These are phyloP conservation scores for Aspergillus quadrilineatus DNA, from an alignment of 2,329 filamentous ascomycete genomes.

Conservation along the genomic window DNA sequence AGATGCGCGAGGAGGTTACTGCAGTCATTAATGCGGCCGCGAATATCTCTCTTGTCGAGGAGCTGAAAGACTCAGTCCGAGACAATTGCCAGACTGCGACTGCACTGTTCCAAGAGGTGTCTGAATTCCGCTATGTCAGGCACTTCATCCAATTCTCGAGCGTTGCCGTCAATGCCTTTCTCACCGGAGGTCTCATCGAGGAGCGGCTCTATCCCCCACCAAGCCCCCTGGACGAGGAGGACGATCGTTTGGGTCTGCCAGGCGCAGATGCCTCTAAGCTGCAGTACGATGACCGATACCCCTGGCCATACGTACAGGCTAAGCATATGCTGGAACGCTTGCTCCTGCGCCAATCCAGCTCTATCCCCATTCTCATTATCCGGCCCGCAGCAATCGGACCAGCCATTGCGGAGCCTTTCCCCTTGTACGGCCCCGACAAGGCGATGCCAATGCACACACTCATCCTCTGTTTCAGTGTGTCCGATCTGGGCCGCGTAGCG, in stretches of 20 bases:
- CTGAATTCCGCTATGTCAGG: conserved; percentile 9
- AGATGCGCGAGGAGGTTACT: conserved; percentile 15
- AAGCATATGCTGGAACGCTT: conserved; percentile 22
- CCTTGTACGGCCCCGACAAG: conserved; percentile 18
- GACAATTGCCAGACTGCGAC: conserved; percentile 17
- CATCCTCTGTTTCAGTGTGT: neutral
- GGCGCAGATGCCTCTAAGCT: conserved; percentile 7
- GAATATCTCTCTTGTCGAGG: conserved; percentile 16
- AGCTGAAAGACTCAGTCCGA: conserved; percentile 13
- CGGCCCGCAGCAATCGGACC: conserved; percentile 20
- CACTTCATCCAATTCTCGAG: conserved; percentile 19
- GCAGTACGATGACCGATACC: conserved; percentile 9
- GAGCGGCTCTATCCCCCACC: conserved; percentile 9
- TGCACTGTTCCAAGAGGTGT: conserved; percentile 1
- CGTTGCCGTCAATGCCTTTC: conserved; percentile 16
- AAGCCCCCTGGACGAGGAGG: neutral
- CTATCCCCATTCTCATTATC: conserved; percentile 15
- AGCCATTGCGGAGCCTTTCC: conserved; percentile 19
- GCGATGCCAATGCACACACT: conserved; percentile 14
- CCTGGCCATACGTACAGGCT: conserved; percentile 18
- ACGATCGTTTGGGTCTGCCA: conserved; percentile 12
- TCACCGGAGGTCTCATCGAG: conserved; percentile 7
- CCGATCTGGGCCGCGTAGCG: neutral
- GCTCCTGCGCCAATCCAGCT: neutral
- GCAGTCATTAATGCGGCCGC: conserved; percentile 21